Percentiles rank a stretch among this genome's conserved stretches.
phyloP scores from a whole-genome alignment of 75 land plant species.

The Adiantum capillusveneris region DNA sequence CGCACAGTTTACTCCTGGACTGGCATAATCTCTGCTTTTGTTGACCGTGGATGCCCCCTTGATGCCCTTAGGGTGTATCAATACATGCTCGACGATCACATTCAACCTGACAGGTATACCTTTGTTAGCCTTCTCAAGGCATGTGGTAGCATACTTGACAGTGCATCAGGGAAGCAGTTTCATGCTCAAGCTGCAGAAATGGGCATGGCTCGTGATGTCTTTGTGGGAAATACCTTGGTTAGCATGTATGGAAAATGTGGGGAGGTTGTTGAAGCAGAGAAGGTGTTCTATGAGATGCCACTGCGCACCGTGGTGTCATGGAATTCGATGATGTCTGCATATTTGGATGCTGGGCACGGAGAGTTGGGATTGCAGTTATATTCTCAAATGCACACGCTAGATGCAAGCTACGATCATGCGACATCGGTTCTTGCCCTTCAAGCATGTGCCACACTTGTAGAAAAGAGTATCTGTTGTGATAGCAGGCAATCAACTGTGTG shows the following conservation, averaged over 20 bases:
- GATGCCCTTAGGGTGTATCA: not conserved
- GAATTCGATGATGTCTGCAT: conserved; percentile 58
- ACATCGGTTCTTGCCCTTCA: conserved; percentile 42
- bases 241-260: conserved; percentile 15
- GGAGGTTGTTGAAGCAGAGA: conserved; percentile 7
- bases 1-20: conserved; percentile 4
- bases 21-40: conserved; percentile 3
- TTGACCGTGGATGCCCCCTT: not conserved
- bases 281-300: conserved; percentile 37
- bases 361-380: conserved; percentile 31
- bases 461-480: not conserved
- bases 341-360: conserved; percentile 29
- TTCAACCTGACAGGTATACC: conserved; percentile 43
- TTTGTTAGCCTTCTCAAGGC: conserved; percentile 42
- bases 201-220: conserved; percentile 4
- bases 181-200: conserved; percentile 11
- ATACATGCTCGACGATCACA: conserved; percentile 27
- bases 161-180: conserved; percentile 11
- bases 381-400: conserved; percentile 32
- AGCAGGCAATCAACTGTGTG: not conserved
- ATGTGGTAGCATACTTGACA: conserved; percentile 13
- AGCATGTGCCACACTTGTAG: conserved; percentile 18
- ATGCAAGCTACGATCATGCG: conserved; percentile 35
- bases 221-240: conserved; percentile 2
- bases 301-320: conserved; percentile 58